Base-by-base conservation (phyloP, 129 eudicot genomes). In the Flaveria ramosissima region DNA sequence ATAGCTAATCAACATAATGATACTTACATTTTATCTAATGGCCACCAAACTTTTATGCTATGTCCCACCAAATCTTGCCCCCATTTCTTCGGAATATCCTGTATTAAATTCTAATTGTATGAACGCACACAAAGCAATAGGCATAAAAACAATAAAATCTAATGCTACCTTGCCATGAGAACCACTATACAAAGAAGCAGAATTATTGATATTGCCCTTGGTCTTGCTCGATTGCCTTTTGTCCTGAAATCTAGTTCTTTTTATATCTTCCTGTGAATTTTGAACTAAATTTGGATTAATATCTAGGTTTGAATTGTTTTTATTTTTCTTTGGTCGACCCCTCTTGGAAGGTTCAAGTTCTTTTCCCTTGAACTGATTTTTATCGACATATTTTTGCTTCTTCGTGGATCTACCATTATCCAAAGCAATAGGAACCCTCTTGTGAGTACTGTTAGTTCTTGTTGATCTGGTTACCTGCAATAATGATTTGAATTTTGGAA, bases 11-110 rank as follows among this genome's bases (percentile, higher is more conserved):
- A n/a, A 62, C 65, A 55, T 41, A 51, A 59, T 24, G 48, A 16
- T 47, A 89, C 86, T 82, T 83, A 88, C 98, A 39, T 79, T 76
- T 76, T 24, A 69, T 93, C 98, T 61, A 87, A 27, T 20, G 98
- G 97, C 97, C 98, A 93, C 98, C 97, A 90, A 77, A 93, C 97
- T 73, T 83, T 80, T 76, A 93, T 84, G 73, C 77, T 84, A 55
- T 63, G 57, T 15, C 89, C 94, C 75, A 93, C 87, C 76, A 93
- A 61, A 41, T 89, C 91, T 63, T 87, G 84, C 65, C 86, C 88
- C 66, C 76, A 80, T 41, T 62, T 67, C 67, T 82, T 79, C 3
- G 50, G 66, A 59, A 16, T 73, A 42, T 71, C 81, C 92, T 86
- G 84, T 23, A 72, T 61, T 45, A 9, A 50, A 69, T 30, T 30